Percentiles rank a stretch among this genome's conserved stretches.
Evolutionary conservation across 2,329 filamentous ascomycete genomes (phyloP).

Genomic region (Cladophialophora chaetospira): DNA sequence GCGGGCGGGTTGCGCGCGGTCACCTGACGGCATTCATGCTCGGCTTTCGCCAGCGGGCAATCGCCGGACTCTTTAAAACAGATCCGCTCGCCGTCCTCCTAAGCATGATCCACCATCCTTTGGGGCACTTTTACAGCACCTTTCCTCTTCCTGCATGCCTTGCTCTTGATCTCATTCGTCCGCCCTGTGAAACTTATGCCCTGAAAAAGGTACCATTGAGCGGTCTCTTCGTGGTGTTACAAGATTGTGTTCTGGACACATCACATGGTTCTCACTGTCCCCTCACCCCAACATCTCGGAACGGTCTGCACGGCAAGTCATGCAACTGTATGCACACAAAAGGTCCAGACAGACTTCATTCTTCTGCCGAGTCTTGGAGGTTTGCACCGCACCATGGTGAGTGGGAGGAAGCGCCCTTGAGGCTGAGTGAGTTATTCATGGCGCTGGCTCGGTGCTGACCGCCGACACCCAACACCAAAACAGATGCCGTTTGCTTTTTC

Average conservation of each 20-base stretch:
- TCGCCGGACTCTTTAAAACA: no score
- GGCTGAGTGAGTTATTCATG: conserved; percentile 3
- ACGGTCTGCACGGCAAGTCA: background rate
- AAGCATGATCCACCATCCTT: background rate
- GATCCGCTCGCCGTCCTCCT: background rate
- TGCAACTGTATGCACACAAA: background rate
- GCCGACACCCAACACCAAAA: background rate
- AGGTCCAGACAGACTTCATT: background rate
- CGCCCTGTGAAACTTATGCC: background rate
- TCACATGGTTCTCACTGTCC: background rate
- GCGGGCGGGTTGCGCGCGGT: conserved; percentile 2
- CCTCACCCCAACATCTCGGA: background rate
- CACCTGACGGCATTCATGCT: conserved; percentile 4
- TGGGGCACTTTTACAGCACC: background rate
- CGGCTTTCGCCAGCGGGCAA: background rate
- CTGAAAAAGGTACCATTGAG: background rate
- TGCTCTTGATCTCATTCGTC: background rate
- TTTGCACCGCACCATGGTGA: background rate
- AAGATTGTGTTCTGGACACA: background rate
- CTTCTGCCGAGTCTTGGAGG: background rate
- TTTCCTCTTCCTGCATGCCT: background rate
- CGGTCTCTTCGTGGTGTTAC: background rate
- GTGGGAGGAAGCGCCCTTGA: background rate
- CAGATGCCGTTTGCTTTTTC: background rate
- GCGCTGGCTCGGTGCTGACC: background rate